A percentile compares a stretch with the other conserved stretches of the same genome.
phyloP scores from a whole-genome alignment of 176 grass and related monocot species.

The Coix lacrymajobi region DNA sequence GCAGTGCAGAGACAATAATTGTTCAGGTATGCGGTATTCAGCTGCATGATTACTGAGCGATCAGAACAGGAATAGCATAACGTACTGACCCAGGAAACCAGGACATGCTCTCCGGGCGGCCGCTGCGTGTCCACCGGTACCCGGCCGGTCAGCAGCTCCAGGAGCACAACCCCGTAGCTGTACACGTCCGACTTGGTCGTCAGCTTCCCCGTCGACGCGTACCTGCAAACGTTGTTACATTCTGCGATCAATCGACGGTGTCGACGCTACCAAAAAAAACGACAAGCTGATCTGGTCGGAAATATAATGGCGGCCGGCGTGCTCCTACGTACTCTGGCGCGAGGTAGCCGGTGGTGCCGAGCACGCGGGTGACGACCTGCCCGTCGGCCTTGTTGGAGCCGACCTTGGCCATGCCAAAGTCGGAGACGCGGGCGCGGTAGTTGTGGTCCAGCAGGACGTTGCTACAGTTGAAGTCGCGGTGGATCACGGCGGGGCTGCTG shows the following conservation, averaged over 20 bases:
- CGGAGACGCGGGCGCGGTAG: constrained; percentile 71
- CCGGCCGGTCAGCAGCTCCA: constrained; percentile 84
- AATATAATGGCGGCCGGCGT: neutral
- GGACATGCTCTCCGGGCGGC: constrained; percentile 81
- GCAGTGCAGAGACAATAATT: no score
- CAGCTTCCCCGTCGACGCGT: constrained; percentile 91
- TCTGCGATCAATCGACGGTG: neutral
- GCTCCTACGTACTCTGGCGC: constrained; percentile 58
- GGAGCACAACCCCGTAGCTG: constrained; percentile 84
- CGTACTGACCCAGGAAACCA: constrained; percentile 81
- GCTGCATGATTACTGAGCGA: neutral
- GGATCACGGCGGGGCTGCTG: constrained; percentile 76
- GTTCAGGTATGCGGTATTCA: no score
- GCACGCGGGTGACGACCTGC: constrained; percentile 86
- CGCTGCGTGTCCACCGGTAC: constrained; percentile 71
- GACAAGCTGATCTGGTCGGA: neutral
- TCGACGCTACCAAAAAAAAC: neutral
- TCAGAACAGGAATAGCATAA: neutral
- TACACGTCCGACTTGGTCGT: constrained; percentile 99
- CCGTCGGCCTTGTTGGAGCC: constrained; percentile 91
- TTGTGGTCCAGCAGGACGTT: constrained; percentile 83
- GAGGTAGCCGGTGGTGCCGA: constrained; percentile 97
- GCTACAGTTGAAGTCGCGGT: constrained; percentile 90
- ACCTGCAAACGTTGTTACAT: constrained; percentile 46
- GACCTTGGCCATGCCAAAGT: constrained; percentile 88